phyloP scores from a whole-genome alignment of 148 eudicot species.

The Silene conica region DNA sequence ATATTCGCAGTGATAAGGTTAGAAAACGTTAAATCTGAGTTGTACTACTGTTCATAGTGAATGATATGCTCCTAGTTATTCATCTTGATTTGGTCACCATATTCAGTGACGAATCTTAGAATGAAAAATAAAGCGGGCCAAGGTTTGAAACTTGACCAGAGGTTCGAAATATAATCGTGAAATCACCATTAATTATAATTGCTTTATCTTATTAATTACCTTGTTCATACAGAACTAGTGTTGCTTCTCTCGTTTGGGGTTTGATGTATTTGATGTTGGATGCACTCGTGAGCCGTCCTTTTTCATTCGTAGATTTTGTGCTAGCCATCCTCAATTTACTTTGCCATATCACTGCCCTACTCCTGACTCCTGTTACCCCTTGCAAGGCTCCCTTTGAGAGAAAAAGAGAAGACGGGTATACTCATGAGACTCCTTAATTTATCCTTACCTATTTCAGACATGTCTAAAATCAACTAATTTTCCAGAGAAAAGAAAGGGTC shows the following conservation, averaged over 20 bases:
- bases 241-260: not conserved
- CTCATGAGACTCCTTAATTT: too few species aligned
- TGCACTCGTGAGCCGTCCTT: not conserved
- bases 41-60: not conserved
- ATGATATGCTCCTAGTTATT: constrained; percentile 1
- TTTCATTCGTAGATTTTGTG: not conserved
- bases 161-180: too few species aligned
- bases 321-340: too few species aligned
- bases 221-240: not conserved
- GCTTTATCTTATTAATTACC: too few species aligned
- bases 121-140: too few species aligned
- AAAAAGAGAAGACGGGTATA: not conserved
- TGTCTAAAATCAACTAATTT: too few species aligned
- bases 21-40: constrained; percentile 1
- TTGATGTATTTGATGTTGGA: not conserved
- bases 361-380: not conserved
- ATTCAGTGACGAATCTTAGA: too few species aligned
- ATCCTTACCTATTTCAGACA: too few species aligned
- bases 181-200: too few species aligned
- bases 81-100: not conserved
- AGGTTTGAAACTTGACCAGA: too few species aligned
- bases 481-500: too few species aligned
- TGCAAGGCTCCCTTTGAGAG: not conserved
- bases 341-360: too few species aligned
- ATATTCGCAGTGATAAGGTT: constrained; percentile 73